These are phyloP conservation scores for Elsinoe necatrix DNA, from an alignment of 2,329 filamentous ascomycete species.

Conservation along the genomic window DNA sequence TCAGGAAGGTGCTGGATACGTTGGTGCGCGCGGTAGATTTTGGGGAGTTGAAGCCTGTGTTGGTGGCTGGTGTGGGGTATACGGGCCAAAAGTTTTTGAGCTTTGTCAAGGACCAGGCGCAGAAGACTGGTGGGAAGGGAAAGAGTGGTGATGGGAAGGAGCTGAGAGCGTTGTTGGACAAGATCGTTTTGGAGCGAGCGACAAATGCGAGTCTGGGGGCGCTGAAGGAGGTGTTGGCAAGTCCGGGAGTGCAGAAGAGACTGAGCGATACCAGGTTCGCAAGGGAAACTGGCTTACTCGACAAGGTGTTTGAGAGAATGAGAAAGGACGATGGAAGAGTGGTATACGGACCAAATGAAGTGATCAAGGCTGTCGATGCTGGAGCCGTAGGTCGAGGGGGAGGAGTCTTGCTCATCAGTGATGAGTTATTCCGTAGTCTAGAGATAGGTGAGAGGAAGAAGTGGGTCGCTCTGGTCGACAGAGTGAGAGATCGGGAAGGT, in stretches of 20 bases:
- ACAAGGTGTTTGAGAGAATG: slow-evolving; percentile 69
- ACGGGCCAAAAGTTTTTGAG: slow-evolving; percentile 71
- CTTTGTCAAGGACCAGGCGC: slow-evolving; percentile 54
- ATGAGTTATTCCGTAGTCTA: slow-evolving; percentile 76
- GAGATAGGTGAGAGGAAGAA: slow-evolving; percentile 66
- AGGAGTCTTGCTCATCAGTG: slow-evolving; percentile 76
- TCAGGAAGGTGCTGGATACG: slow-evolving; percentile 64
- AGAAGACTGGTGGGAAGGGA: slow-evolving; percentile 9
- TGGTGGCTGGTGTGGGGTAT: slow-evolving; percentile 86
- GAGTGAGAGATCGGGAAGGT: slow-evolving; percentile 69
- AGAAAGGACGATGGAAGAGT: slow-evolving; percentile 78
- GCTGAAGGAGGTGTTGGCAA: slow-evolving; percentile 79
- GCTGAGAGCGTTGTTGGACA: slow-evolving; percentile 54
- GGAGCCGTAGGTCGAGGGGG: slow-evolving; percentile 83
- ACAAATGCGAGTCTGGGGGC: not conserved
- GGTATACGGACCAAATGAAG: slow-evolving; percentile 80
- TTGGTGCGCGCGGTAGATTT: slow-evolving; percentile 74
- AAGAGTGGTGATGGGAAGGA: slow-evolving; percentile 42
- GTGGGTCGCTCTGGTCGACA: slow-evolving; percentile 80
- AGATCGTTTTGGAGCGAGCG: slow-evolving; percentile 53
- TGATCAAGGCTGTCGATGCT: slow-evolving; percentile 72
- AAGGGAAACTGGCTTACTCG: slow-evolving; percentile 74
- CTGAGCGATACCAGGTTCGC: slow-evolving; percentile 84
- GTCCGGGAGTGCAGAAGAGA: slow-evolving; percentile 64
- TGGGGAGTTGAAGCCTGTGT: slow-evolving; percentile 56